Evolutionary conservation across 1,284 basidiomycete genomes (phyloP).

Genomic region (Anthracocystis setariae): DNA sequence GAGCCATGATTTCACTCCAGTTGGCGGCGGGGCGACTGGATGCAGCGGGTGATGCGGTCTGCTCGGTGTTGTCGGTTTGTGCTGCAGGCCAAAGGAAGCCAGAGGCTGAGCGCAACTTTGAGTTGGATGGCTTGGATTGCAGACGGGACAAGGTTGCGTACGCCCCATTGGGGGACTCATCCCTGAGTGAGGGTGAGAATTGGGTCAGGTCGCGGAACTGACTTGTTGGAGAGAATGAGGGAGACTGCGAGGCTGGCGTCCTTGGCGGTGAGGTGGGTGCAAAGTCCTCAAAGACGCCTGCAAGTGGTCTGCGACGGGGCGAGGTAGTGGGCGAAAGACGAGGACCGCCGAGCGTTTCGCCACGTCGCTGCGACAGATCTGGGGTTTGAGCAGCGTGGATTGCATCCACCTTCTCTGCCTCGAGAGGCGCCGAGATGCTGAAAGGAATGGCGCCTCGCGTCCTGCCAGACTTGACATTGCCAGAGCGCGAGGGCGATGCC

Average conservation of each 20-base stretch:
- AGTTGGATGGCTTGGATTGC: slow-evolving; percentile 30
- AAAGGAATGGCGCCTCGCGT: slow-evolving; percentile 42
- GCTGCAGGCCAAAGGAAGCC: slow-evolving; percentile 36
- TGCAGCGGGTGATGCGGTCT: slow-evolving; percentile 7
- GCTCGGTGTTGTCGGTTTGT: background rate
- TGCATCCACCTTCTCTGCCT: slow-evolving; percentile 25
- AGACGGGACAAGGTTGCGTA: slow-evolving; percentile 43
- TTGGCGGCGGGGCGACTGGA: slow-evolving; percentile 56
- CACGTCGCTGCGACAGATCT: background rate
- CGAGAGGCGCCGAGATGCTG: slow-evolving; percentile 30
- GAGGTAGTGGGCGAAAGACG: slow-evolving; percentile 22
- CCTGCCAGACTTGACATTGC: slow-evolving; percentile 6
- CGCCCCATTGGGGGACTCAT: slow-evolving; percentile 36
- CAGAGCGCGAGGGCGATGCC: slow-evolving; percentile 20
- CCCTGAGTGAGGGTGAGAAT: slow-evolving; percentile 16
- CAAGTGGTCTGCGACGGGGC: slow-evolving; percentile 28
- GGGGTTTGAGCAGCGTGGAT: background rate
- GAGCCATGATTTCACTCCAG: slow-evolving; percentile 51
- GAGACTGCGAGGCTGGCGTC: slow-evolving; percentile 13
- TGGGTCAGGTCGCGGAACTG: slow-evolving; percentile 17
- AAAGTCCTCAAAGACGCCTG: slow-evolving; percentile 37
- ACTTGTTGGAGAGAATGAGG: slow-evolving; percentile 11
- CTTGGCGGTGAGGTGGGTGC: slow-evolving; percentile 18
- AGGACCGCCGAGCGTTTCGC: slow-evolving; percentile 4
- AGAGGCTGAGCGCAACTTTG: slow-evolving; percentile 31